These are phyloP conservation scores for Cryptosporidium sp. DNA, from an alignment of 169 alveolate genomes.

Conservation along the genomic window DNA sequence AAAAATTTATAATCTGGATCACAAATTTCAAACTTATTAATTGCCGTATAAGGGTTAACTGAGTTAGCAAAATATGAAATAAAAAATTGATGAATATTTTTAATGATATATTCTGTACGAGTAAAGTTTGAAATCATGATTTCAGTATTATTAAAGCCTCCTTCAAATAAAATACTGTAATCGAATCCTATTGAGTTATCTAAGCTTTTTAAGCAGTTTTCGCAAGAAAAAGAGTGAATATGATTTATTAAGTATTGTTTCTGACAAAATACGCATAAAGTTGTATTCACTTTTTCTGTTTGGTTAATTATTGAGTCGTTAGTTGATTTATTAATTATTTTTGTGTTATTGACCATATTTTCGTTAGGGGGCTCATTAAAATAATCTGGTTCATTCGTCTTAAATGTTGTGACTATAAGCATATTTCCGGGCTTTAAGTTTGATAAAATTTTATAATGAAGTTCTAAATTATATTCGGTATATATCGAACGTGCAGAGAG, in stretches of 20 bases:
- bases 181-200: background rate
- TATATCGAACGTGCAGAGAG: conserved; percentile 36
- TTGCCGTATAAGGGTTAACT: conserved; percentile 12
- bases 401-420: conserved; percentile 12
- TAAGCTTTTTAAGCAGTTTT: background rate
- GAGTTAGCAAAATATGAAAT: background rate
- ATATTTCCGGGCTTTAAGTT: conserved; percentile 38
- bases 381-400: background rate
- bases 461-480: background rate
- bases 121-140: conserved; percentile 1
- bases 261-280: background rate
- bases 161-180: conserved; percentile 11
- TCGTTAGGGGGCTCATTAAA: background rate
- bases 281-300: background rate
- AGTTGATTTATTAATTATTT: background rate
- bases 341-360: background rate
- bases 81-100: conserved; percentile 14
- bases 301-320: background rate
- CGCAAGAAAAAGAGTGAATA: background rate
- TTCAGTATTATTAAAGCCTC: background rate
- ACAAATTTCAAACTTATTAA: conserved; percentile 15
- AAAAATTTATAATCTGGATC: conserved; percentile 34
- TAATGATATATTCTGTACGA: conserved; percentile 9
- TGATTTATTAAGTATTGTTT: background rate
- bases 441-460: conserved; percentile 14